These are phyloP conservation scores for Ormosia semicastrata DNA, from an alignment of 306 rosid genomes.

Conservation along the genomic window DNA sequence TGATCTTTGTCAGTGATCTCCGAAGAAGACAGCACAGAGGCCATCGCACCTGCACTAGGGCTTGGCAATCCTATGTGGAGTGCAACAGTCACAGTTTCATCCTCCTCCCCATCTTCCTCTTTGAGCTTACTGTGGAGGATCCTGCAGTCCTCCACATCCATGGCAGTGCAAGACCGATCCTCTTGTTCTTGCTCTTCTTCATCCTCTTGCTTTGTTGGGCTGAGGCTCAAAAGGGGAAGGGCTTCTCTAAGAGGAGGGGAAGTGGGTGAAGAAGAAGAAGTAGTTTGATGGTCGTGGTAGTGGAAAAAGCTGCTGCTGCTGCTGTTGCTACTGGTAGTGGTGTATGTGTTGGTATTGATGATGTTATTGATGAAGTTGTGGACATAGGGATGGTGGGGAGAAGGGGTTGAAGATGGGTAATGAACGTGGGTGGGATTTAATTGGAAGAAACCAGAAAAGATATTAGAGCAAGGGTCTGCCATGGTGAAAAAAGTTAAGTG, in stretches of 20 bases:
- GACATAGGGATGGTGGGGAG: background rate
- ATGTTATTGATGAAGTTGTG: slow-evolving; percentile 24
- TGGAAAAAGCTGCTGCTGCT: background rate
- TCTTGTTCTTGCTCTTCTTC: background rate
- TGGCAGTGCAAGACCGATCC: slow-evolving; percentile 31
- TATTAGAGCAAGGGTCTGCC: slow-evolving; percentile 48
- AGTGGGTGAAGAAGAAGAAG: slow-evolving; percentile 38
- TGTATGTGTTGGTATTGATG: background rate
- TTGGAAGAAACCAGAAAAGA: slow-evolving; percentile 37
- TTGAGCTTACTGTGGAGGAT: background rate
- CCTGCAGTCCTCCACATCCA: slow-evolving; percentile 38
- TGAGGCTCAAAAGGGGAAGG: slow-evolving; percentile 66
- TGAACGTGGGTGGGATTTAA: slow-evolving; percentile 27
- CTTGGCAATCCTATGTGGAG: slow-evolving; percentile 94
- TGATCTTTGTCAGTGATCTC: slow-evolving; percentile 41
- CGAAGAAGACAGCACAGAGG: slow-evolving; percentile 70
- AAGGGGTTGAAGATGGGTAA: slow-evolving; percentile 29
- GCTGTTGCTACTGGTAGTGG: background rate
- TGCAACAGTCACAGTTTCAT: slow-evolving; percentile 71
- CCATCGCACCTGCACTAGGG: slow-evolving; percentile 93
- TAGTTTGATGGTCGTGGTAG: background rate
- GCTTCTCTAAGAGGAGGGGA: slow-evolving; percentile 88
- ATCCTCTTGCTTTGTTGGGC: slow-evolving; percentile 42
- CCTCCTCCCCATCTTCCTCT: background rate
- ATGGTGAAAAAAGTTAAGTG: slow-evolving; percentile 29